Evolutionary conservation across 805 yeast species (phyloP).

Genomic region (Komagataella populi): DNA sequence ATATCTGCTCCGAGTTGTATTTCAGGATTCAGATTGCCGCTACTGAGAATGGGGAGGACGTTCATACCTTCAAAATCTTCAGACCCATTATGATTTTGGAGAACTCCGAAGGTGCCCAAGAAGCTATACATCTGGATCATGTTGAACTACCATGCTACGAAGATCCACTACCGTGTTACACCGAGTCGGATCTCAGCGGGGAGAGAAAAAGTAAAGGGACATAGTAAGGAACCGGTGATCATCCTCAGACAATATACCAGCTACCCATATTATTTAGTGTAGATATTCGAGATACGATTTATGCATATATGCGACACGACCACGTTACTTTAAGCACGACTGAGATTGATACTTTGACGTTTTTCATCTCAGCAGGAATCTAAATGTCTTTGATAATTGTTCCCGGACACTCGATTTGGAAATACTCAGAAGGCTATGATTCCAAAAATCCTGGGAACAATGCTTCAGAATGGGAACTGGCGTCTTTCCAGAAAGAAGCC

Average conservation of each 20-base stretch:
- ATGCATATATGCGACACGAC: neutral
- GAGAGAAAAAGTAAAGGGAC: neutral
- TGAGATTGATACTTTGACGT: neutral
- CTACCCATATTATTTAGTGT: too few relatives aligned
- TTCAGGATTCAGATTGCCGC: neutral
- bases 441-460: slow-evolving; percentile 12
- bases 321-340: neutral
- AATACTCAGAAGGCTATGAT: neutral
- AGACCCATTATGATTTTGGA: neutral
- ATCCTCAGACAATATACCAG: too few relatives aligned
- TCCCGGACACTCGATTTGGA: slow-evolving; percentile 26
- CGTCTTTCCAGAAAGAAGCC: slow-evolving; percentile 55
- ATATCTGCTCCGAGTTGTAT: neutral
- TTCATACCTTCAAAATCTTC: neutral
- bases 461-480: slow-evolving; percentile 61
- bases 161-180: neutral
- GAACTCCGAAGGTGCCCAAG: neutral
- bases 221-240: neutral
- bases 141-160: neutral
- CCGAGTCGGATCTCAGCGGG: neutral
- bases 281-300: neutral
- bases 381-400: slow-evolving; percentile 25
- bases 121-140: neutral
- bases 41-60: neutral
- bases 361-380: neutral